phyloP scores from a whole-genome alignment of 148 eudicot species.

The Rhododendron molle region DNA sequence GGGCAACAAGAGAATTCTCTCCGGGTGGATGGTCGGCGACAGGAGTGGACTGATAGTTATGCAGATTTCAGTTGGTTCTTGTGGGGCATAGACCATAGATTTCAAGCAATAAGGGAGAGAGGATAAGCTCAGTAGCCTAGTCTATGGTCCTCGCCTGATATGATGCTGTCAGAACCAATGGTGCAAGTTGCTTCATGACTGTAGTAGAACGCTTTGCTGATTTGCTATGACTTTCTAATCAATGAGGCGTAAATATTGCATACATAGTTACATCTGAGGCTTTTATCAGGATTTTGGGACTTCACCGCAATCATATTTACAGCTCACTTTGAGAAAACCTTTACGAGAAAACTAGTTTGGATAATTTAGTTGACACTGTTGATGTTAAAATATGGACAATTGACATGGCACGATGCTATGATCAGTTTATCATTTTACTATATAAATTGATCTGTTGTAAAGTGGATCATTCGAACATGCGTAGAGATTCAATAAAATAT shows the following conservation, averaged over 20 bases:
- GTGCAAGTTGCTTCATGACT: neutral
- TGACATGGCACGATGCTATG: neutral
- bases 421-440: neutral
- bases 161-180: neutral
- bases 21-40: neutral
- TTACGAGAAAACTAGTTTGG: neutral
- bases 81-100: neutral
- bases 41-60: neutral
- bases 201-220: neutral
- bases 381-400: neutral
- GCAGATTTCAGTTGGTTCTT: neutral
- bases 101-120: neutral
- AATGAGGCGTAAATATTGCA: neutral
- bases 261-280: neutral
- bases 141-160: neutral
- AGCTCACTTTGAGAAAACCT: neutral
- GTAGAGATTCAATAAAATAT: neutral
- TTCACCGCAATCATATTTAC: neutral
- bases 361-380: neutral
- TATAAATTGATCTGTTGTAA: neutral
- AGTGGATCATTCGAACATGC: neutral
- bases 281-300: neutral
- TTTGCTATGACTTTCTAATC: neutral
- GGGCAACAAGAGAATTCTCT: neutral
- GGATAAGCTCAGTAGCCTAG: neutral